Evolutionary conservation across 2,329 filamentous ascomycete species (phyloP).

Genomic region (Penicillium sp.): DNA sequence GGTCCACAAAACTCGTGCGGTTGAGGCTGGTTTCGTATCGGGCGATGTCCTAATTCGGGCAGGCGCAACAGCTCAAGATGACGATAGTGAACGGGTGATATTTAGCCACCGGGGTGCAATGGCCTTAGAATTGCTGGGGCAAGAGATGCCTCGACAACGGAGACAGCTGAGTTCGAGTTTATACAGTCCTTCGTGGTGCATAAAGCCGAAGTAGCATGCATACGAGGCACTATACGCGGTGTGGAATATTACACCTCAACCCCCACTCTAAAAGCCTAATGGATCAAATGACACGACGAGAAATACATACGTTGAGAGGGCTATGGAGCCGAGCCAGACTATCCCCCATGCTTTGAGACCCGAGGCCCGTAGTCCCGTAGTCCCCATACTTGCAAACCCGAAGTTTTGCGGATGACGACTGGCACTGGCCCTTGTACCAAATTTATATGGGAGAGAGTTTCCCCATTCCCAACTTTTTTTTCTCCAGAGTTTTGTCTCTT

Average conservation of each 20-base stretch:
- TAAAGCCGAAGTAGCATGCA: neutral
- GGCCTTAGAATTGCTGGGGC: neutral
- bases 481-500: neutral
- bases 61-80: neutral
- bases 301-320: constrained; percentile 8
- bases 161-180: neutral
- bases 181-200: neutral
- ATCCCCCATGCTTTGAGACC: constrained; percentile 9
- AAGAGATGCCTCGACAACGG: neutral
- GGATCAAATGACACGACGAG: neutral
- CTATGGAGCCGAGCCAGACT: constrained; percentile 4
- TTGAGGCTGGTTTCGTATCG: constrained; percentile 1
- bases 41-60: neutral
- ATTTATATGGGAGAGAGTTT: constrained; percentile 6
- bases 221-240: neutral
- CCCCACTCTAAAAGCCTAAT: constrained; percentile 1
- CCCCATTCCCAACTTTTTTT: neutral
- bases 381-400: constrained; percentile 18
- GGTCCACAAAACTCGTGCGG: constrained; percentile 14
- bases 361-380: constrained; percentile 10
- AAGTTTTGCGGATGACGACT: constrained; percentile 21
- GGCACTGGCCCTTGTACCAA: neutral
- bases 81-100: neutral
- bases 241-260: neutral
- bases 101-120: neutral